Evolutionary conservation across 768 basidiomycete species (phyloP).

Genomic region (Panus rudis): DNA sequence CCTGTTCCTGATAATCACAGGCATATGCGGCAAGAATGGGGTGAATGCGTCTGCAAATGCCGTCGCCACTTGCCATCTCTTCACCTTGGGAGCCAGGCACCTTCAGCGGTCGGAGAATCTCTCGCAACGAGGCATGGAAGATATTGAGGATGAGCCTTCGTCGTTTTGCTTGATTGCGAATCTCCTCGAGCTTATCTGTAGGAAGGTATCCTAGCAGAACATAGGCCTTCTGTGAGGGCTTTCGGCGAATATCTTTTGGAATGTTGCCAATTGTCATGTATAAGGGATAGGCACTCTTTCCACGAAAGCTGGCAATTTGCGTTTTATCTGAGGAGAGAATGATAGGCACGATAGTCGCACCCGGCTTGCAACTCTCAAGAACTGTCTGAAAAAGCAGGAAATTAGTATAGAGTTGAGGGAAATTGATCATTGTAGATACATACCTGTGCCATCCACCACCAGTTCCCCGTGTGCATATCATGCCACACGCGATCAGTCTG

Average conservation of each 20-base stretch:
- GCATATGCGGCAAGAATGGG: not conserved
- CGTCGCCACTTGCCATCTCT: conserved; percentile 13
- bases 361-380: conserved; percentile 8
- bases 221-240: conserved; percentile 7
- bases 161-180: conserved; percentile 14
- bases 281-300: conserved; percentile 11
- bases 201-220: conserved; percentile 19
- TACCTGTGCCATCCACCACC: conserved; percentile 47
- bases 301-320: conserved; percentile 14
- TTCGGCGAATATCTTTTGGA: conserved; percentile 11
- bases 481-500: conserved; percentile 22
- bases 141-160: conserved; percentile 15
- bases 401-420: not conserved
- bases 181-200: conserved; percentile 8
- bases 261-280: conserved; percentile 17
- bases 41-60: conserved; percentile 9
- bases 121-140: conserved; percentile 16
- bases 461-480: conserved; percentile 41
- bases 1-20: conserved; percentile 6
- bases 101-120: conserved; percentile 6
- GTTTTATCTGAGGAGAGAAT: conserved; percentile 13
- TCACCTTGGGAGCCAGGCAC: conserved; percentile 13
- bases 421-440: conserved; percentile 3
- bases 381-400: conserved; percentile 1
- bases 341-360: conserved; percentile 14